A percentile compares a stretch with the other conserved stretches of the same genome.
Conservation (phyloP, 1,284 basidiomycete species). For the Leccinum subfulvum region DNA sequence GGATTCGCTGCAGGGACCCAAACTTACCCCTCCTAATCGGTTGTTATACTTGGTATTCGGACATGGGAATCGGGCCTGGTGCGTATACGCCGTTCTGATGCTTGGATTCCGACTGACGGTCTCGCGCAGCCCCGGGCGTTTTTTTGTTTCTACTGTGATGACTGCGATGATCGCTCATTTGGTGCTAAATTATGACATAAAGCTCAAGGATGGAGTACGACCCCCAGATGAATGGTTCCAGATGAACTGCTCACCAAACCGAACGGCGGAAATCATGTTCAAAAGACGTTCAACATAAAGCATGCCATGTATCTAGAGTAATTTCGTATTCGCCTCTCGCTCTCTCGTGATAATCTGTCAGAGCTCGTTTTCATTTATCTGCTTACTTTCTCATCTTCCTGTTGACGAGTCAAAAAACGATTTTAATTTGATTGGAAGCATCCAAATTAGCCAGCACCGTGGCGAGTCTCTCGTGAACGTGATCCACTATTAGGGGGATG, state of each 20-base stretch:
- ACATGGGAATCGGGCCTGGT: slow-evolving; percentile 45
- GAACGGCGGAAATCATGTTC: slow-evolving; percentile 33
- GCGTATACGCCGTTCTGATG: slow-evolving; percentile 15
- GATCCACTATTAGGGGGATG: not conserved
- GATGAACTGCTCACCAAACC: slow-evolving; percentile 35
- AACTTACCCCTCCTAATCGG: slow-evolving; percentile 34
- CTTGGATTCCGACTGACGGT: slow-evolving; percentile 3
- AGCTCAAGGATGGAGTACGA: slow-evolving; percentile 35
- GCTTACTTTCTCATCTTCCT: not conserved
- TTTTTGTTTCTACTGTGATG: slow-evolving; percentile 37
- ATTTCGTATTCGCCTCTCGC: slow-evolving; percentile 11
- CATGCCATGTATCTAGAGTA: slow-evolving; percentile 12
- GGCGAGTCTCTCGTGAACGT: not conserved
- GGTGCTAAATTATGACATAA: slow-evolving; percentile 38
- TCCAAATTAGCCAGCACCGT: slow-evolving; percentile 2
- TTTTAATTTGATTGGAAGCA: slow-evolving; percentile 16
- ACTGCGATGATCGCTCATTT: slow-evolving; percentile 38
- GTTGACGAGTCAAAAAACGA: not conserved
- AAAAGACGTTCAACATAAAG: slow-evolving; percentile 23
- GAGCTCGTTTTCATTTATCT: not conserved
- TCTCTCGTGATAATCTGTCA: slow-evolving; percentile 12
- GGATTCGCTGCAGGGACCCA: slow-evolving; percentile 20
- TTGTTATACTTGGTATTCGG: slow-evolving; percentile 40
- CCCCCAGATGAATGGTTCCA: slow-evolving; percentile 39
- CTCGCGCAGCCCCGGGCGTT: slow-evolving; percentile 36